These are phyloP conservation scores for Gillenia trifoliata DNA, from an alignment of 306 rosid genomes.

Conservation along the genomic window DNA sequence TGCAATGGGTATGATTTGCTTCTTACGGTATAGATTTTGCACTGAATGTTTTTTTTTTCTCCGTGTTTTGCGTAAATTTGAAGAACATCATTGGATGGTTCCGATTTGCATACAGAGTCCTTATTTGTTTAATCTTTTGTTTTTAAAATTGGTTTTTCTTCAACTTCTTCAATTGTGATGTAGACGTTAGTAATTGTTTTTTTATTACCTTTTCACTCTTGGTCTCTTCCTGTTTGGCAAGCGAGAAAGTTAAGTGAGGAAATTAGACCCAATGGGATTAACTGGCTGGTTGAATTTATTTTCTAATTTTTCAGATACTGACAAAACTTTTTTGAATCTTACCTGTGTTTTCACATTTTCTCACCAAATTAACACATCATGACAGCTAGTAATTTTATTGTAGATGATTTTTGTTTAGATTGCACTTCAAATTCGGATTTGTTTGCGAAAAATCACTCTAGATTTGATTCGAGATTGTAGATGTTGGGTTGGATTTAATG, in stretches of 20 bases:
- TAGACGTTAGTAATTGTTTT: background rate
- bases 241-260: background rate
- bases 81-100: background rate
- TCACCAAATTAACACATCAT: slow-evolving; percentile 7
- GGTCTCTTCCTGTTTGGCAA: background rate
- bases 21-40: slow-evolving; percentile 3
- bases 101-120: background rate
- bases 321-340: background rate
- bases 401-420: background rate
- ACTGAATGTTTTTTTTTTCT: background rate
- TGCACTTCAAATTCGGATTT: background rate
- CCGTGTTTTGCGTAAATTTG: slow-evolving; percentile 12
- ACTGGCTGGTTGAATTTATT: background rate
- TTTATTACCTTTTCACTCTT: background rate
- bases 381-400: background rate
- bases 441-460: background rate
- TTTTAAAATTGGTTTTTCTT: background rate
- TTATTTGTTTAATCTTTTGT: background rate
- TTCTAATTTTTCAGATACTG: background rate
- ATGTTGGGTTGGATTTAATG: background rate
- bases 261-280: background rate
- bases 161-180: background rate
- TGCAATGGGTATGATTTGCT: background rate
- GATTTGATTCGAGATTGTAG: background rate
- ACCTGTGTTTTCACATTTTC: background rate